Conservation (phyloP, 257 asterid species). For the Nicotiana knightiana region DNA sequence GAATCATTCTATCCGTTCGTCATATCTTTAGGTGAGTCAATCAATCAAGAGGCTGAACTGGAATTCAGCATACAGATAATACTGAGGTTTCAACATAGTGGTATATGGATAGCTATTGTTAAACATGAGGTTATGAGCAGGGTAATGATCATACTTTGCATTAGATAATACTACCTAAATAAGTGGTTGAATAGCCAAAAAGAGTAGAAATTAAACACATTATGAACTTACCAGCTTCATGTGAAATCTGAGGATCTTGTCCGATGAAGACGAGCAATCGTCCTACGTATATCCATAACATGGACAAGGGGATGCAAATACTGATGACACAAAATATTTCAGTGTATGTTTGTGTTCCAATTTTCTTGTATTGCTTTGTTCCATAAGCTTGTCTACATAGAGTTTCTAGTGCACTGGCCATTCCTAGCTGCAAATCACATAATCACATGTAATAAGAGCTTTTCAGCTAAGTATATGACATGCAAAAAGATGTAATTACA, state of each 20-base stretch:
- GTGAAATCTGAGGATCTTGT: conserved; percentile 74
- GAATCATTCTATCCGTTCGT: too few species aligned
- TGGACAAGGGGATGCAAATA: conserved; percentile 56
- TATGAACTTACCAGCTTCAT: conserved; percentile 55
- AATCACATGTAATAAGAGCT: background rate
- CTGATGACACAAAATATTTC: conserved; percentile 43
- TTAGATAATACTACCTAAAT: conserved; percentile 37
- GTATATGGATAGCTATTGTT: conserved; percentile 42
- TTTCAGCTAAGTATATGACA: background rate
- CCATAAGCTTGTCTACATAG: conserved; percentile 77
- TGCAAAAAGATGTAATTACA: background rate
- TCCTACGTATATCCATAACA: conserved; percentile 49
- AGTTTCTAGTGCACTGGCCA: conserved; percentile 80
- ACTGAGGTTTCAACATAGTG: background rate
- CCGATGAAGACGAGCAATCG: conserved; percentile 41
- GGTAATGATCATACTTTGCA: conserved; percentile 53
- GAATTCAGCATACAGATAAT: too few species aligned
- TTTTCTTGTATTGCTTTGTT: conserved; percentile 54
- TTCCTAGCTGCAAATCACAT: conserved; percentile 48
- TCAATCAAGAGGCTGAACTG: too few species aligned
- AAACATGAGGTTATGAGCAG: conserved; percentile 43
- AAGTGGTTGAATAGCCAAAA: conserved; percentile 51
- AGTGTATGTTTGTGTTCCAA: conserved; percentile 71
- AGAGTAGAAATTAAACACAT: conserved; percentile 59
- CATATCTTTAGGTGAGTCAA: too few species aligned